These are phyloP conservation scores for Triglochin maritima DNA, from an alignment of 106 monocot genomes.

Conservation along the genomic window DNA sequence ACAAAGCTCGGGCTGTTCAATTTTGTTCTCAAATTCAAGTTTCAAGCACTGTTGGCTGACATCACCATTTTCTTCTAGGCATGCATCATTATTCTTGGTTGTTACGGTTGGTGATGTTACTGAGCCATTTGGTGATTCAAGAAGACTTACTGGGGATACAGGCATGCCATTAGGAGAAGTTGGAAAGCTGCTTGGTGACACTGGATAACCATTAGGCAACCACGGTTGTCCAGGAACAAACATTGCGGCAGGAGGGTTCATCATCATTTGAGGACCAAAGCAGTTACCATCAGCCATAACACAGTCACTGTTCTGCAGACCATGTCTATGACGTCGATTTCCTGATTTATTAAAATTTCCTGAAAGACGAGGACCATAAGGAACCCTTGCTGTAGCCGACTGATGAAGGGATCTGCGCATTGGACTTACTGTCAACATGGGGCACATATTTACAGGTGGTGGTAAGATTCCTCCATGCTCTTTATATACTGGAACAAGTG, in stretches of 20 bases:
- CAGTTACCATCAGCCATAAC: conserved; percentile 19
- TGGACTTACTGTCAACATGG: conserved; percentile 40
- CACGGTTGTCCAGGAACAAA: conserved; percentile 77
- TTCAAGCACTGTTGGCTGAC: conserved; percentile 1
- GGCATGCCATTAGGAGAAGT: conserved; percentile 24
- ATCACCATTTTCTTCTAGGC: conserved; percentile 16
- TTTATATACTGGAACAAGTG: conserved; percentile 48
- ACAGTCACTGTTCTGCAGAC: conserved; percentile 32
- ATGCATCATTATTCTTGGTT: conserved; percentile 15
- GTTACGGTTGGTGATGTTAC: conserved; percentile 11
- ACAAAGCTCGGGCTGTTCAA: conserved; percentile 9
- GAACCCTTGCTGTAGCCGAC: conserved; percentile 81
- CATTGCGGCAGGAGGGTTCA: conserved; percentile 85
- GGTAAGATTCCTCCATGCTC: conserved; percentile 72
- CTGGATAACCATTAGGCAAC: conserved; percentile 40
- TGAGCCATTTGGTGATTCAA: conserved; percentile 26
- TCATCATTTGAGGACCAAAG: conserved; percentile 28
- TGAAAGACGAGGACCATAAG: conserved; percentile 79
- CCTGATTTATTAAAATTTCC: conserved; percentile 64
- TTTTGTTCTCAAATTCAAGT: conserved; percentile 3
- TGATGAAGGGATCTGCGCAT: conserved; percentile 73
- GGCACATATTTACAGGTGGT: conserved; percentile 56
- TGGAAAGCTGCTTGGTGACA: conserved; percentile 19
- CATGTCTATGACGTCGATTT: conserved; percentile 50
- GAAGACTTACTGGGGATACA: conserved; percentile 12